phyloP scores from a whole-genome alignment of 805 yeast species.

The Candida multigemmis region DNA sequence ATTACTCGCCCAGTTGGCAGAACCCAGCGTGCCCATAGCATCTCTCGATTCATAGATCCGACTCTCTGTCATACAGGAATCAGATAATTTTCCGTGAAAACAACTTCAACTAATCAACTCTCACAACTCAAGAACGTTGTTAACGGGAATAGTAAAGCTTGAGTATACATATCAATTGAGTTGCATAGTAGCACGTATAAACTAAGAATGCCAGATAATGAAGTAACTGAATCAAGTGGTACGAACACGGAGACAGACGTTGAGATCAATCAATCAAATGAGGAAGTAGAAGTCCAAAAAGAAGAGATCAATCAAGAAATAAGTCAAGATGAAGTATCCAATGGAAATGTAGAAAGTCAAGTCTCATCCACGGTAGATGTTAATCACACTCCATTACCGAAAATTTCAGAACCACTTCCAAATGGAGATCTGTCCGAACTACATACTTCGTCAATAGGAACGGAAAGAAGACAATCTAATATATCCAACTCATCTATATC shows the following conservation, averaged over 20 bases:
- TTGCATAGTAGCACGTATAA: too few relatives aligned
- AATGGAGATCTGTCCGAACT: neutral
- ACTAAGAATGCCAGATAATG: constrained; percentile 1
- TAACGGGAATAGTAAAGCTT: too few relatives aligned
- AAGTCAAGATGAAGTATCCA: constrained; percentile 2
- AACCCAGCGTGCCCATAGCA: too few relatives aligned
- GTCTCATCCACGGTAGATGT: neutral
- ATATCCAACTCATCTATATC: constrained; percentile 6
- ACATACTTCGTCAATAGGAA: neutral
- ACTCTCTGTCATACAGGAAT: too few relatives aligned
- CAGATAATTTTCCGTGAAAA: too few relatives aligned
- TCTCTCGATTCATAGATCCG: too few relatives aligned
- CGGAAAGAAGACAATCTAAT: neutral
- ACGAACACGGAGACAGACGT: neutral
- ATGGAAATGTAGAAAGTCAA: constrained; percentile 1
- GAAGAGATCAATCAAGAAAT: constrained; percentile 5
- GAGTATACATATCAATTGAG: too few relatives aligned
- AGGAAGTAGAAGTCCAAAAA: neutral
- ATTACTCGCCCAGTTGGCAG: too few relatives aligned
- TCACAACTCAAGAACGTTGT: too few relatives aligned
- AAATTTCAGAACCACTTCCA: neutral
- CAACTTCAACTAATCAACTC: too few relatives aligned
- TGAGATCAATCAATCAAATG: neutral
- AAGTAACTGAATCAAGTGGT: neutral
- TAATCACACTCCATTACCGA: neutral